Conservation (phyloP, 2,329 filamentous ascomycete species). For the Calonectria multiphialidica region DNA sequence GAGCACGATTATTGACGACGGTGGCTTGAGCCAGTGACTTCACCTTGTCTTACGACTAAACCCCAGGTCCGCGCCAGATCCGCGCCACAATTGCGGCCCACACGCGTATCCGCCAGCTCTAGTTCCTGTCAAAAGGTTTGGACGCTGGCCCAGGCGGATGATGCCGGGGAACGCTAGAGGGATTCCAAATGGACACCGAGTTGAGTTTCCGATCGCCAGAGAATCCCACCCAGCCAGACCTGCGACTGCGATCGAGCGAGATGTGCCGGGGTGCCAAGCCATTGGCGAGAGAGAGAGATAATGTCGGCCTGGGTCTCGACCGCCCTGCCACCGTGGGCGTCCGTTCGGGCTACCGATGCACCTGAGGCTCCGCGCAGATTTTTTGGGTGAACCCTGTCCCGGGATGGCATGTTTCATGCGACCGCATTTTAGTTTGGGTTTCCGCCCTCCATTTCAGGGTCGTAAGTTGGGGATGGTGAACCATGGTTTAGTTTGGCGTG, state of each 20-base stretch:
- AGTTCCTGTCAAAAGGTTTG: background rate
- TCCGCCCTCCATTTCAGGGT: background rate
- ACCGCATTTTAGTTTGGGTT: background rate
- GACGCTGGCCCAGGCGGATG: background rate
- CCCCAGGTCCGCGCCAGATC: background rate
- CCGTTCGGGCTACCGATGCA: background rate
- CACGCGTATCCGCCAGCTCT: background rate
- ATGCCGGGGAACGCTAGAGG: conserved; percentile 1
- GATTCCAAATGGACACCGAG: background rate
- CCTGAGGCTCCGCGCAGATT: conserved; percentile 9
- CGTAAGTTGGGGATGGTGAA: background rate
- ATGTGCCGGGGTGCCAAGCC: background rate
- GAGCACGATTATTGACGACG: background rate
- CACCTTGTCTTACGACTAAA: background rate
- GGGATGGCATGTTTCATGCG: conserved; percentile 2
- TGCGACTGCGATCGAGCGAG: conserved; percentile 24
- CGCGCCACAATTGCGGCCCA: conserved; percentile 9
- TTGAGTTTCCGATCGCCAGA: conserved; percentile 26
- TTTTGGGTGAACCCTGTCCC: background rate
- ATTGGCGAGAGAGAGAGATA: background rate
- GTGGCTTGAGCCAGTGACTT: background rate
- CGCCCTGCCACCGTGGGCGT: background rate
- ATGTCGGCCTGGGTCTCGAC: conserved; percentile 33
- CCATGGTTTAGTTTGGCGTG: background rate
- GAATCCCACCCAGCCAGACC: background rate